A percentile compares a stretch with the other conserved stretches of the same genome.
phyloP scores from a whole-genome alignment of 2,329 filamentous ascomycete genomes.

The Ceratocystis variospora region DNA sequence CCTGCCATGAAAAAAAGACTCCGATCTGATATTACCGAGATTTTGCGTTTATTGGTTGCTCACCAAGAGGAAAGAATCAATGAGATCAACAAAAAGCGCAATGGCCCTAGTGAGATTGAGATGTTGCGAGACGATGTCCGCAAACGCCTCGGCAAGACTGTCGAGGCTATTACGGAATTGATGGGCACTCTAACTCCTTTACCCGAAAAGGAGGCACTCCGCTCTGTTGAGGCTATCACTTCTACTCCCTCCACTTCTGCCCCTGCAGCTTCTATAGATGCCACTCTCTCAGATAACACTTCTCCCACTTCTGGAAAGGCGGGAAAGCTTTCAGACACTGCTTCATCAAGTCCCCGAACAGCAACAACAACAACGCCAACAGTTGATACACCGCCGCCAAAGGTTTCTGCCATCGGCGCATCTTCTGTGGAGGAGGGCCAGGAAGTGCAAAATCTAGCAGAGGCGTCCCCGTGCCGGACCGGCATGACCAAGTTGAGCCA shows the following conservation, averaged over 20 bases:
- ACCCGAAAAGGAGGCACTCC: background rate
- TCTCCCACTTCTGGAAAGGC: background rate
- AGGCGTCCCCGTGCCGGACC: conserved; percentile 9
- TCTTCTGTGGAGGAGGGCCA: background rate
- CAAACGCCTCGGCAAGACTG: conserved; percentile 1
- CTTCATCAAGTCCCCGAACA: background rate
- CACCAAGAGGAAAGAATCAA: conserved; percentile 14
- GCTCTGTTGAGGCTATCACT: background rate
- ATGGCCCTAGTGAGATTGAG: conserved; percentile 8
- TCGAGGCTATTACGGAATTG: conserved; percentile 11
- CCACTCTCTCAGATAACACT: background rate
- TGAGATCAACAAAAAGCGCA: background rate
- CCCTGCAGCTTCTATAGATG: background rate
- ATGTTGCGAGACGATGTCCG: conserved; percentile 9
- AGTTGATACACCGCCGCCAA: background rate
- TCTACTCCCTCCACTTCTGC: background rate
- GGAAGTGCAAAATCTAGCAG: background rate
- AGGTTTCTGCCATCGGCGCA: background rate
- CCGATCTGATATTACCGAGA: conserved; percentile 18
- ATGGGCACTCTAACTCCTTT: conserved; percentile 1
- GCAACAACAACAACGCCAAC: background rate
- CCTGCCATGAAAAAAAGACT: conserved; percentile 17
- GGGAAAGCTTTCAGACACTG: background rate
- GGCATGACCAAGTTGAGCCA: conserved; percentile 10
- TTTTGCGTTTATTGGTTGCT: conserved; percentile 12